These are phyloP conservation scores for Plenodomus lindquistii DNA, from an alignment of 2,329 filamentous ascomycete species.

Conservation along the genomic window DNA sequence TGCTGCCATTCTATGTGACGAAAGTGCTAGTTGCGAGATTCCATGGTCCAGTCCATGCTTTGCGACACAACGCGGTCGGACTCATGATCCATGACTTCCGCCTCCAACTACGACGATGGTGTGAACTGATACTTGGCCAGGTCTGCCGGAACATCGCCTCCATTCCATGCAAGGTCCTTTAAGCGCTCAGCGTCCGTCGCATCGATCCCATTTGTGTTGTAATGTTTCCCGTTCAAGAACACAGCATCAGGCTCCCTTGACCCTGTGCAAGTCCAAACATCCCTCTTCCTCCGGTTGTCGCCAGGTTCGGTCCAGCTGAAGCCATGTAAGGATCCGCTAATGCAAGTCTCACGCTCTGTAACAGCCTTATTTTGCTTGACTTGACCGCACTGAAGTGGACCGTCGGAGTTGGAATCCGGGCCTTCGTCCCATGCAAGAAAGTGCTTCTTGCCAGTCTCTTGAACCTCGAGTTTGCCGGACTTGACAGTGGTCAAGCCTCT, in stretches of 20 bases:
- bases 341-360: background rate
- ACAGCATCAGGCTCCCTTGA: background rate
- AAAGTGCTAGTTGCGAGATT: no score
- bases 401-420: background rate
- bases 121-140: no score
- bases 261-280: background rate
- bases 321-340: background rate
- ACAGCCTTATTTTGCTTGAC: background rate
- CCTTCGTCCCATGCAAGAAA: constrained; percentile 2
- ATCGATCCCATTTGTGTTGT: background rate
- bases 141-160: no score
- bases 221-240: background rate
- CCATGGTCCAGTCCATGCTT: no score
- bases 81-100: no score
- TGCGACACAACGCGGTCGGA: no score
- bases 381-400: constrained; percentile 1
- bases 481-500: background rate
- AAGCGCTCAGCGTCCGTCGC: no score
- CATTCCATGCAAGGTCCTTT: no score
- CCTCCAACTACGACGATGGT: no score
- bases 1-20: no score
- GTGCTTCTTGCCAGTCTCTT: background rate
- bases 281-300: background rate
- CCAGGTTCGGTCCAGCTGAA: constrained; percentile 1
- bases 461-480: constrained; percentile 2